Evolutionary conservation across 2,329 filamentous ascomycete species (phyloP).

Genomic region (Stemphylium vesicarium): DNA sequence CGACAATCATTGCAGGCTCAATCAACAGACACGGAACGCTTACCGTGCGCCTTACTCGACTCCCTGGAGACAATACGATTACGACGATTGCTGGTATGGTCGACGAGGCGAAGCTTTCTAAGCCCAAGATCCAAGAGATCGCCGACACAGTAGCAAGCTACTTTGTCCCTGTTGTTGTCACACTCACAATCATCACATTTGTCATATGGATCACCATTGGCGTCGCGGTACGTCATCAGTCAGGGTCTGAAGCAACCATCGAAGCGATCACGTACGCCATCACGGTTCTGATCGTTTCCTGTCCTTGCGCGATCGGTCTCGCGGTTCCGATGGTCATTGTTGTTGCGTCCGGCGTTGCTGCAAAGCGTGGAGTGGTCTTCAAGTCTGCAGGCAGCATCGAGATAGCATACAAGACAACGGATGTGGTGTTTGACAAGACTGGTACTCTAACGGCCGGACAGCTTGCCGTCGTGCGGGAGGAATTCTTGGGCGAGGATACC

Average conservation of each 20-base stretch:
- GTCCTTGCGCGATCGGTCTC: constrained; percentile 77
- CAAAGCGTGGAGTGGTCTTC: constrained; percentile 71
- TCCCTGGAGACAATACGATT: constrained; percentile 76
- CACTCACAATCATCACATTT: constrained; percentile 65
- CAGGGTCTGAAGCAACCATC: constrained; percentile 58
- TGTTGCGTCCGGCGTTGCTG: constrained; percentile 70
- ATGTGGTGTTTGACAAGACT: constrained; percentile 82
- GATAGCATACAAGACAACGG: constrained; percentile 63
- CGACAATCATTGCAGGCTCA: constrained; percentile 67
- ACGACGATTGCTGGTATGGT: constrained; percentile 72
- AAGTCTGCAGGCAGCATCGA: constrained; percentile 70
- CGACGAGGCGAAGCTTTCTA: constrained; percentile 71
- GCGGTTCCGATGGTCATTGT: constrained; percentile 83
- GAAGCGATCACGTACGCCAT: constrained; percentile 75
- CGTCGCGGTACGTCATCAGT: constrained; percentile 44
- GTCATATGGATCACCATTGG: constrained; percentile 70
- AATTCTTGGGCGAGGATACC: constrained; percentile 22
- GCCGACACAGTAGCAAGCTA: constrained; percentile 71
- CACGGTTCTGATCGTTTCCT: constrained; percentile 76
- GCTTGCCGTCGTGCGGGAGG: constrained; percentile 46
- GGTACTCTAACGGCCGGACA: constrained; percentile 72
- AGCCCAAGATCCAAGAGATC: constrained; percentile 71
- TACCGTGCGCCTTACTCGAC: constrained; percentile 60
- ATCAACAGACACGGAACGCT: constrained; percentile 62
- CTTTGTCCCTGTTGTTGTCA: constrained; percentile 71